Evolutionary conservation across 2,329 filamentous ascomycete genomes (phyloP).

Genomic region (Helotiales sp.): DNA sequence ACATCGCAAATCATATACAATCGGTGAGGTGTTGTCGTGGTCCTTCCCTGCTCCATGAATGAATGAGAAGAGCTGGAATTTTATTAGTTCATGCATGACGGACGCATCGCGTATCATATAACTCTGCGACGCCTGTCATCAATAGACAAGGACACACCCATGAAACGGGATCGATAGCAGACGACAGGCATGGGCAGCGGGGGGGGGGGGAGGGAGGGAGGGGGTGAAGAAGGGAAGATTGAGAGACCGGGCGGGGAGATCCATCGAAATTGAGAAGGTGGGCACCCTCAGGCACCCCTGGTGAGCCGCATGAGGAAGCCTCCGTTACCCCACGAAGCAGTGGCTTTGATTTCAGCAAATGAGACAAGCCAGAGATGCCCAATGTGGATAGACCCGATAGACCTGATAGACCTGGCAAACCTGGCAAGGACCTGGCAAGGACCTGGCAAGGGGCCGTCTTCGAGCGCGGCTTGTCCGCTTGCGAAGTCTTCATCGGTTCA

Average conservation of each 20-base stretch:
- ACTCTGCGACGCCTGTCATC: slow-evolving; percentile 37
- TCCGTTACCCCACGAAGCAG: slow-evolving; percentile 25
- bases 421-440: too few relatives aligned
- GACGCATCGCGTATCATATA: slow-evolving; percentile 43
- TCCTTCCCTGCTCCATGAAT: slow-evolving; percentile 29
- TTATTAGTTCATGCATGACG: slow-evolving; percentile 30
- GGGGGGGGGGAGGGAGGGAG: slow-evolving; percentile 32
- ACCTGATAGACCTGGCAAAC: too few relatives aligned
- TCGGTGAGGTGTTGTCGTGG: slow-evolving; percentile 21
- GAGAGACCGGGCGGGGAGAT: slow-evolving; percentile 28
- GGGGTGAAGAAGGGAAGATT: slow-evolving; percentile 23
- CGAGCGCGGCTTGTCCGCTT: neutral
- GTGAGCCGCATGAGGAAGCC: slow-evolving; percentile 35
- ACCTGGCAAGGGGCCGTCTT: neutral
- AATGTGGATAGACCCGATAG: neutral
- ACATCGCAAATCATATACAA: slow-evolving; percentile 27
- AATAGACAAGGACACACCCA: slow-evolving; percentile 35
- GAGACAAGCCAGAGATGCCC: slow-evolving; percentile 14
- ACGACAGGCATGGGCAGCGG: slow-evolving; percentile 12
- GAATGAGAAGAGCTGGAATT: slow-evolving; percentile 26
- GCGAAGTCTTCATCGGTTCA: slow-evolving; percentile 4
- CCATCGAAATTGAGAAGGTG: slow-evolving; percentile 21
- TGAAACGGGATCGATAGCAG: slow-evolving; percentile 35
- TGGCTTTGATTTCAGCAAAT: slow-evolving; percentile 18
- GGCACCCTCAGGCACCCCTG: slow-evolving; percentile 19